Evolutionary conservation across 1,139 yeast genomes (phyloP).

Genomic region (Yamadazyma epiphylla): DNA sequence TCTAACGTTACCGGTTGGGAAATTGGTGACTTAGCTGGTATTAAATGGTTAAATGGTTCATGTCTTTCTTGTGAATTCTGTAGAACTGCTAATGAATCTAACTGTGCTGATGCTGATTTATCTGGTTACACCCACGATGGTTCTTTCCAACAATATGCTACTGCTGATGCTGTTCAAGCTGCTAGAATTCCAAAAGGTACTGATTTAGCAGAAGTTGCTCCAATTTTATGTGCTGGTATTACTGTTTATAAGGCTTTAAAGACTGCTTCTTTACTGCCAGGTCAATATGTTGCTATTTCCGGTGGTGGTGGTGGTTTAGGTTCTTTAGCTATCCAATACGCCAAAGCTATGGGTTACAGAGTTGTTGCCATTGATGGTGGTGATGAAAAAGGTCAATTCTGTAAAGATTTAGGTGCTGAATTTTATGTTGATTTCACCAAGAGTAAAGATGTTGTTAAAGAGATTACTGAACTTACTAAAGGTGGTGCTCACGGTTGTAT

Average conservation of each 20-base stretch:
- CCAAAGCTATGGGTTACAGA: constrained; percentile 71
- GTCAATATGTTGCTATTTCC: constrained; percentile 74
- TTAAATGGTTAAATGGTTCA: constrained; percentile 73
- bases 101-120: constrained; percentile 63
- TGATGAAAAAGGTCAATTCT: constrained; percentile 57
- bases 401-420: constrained; percentile 62
- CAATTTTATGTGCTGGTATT: constrained; percentile 79
- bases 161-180: constrained; percentile 84
- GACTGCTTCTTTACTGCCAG: constrained; percentile 60
- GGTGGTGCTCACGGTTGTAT: constrained; percentile 82
- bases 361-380: constrained; percentile 78
- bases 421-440: constrained; percentile 60
- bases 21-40: constrained; percentile 70
- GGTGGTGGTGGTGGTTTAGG: constrained; percentile 85
- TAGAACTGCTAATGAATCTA: constrained; percentile 60
- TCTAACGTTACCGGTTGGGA: constrained; percentile 62
- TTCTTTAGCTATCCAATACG: constrained; percentile 70
- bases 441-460: constrained; percentile 54
- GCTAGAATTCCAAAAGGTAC: constrained; percentile 69
- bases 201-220: constrained; percentile 72
- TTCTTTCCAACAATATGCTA: constrained; percentile 76
- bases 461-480: constrained; percentile 54
- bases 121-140: constrained; percentile 82
- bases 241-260: constrained; percentile 77
- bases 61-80: constrained; percentile 71